Base-by-base conservation (phyloP, 441 rosid genomes). In the Hura crepitans region DNA sequence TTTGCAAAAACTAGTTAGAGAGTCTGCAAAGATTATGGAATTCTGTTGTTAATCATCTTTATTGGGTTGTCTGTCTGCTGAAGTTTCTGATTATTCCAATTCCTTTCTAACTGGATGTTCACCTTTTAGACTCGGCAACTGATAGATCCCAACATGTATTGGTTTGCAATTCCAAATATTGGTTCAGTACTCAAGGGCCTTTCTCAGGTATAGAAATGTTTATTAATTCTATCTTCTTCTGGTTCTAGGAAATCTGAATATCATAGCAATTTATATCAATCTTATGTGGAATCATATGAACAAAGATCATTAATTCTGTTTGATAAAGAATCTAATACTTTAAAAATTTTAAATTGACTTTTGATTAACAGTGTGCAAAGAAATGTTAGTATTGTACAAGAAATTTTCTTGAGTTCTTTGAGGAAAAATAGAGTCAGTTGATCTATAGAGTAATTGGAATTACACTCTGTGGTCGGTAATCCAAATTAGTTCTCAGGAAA, bases 131-230 rank as follows among this genome's bases (percentile, higher is more conserved):
- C 91, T 53, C 94, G 92, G 73, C 99, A 95, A 75, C 85, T 92
- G 73, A 87, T 94, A 17, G 91, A 92, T 75, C 89, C 97, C 70
- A 80, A 80, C 82, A 84, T 86, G 89, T 95, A 90, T 78, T 90
- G 97, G 97, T 87, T 95, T 82, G 85, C 99, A 64, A 83, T 95
- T 76, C 99, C 97, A 49, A 84, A 81, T 80, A 85, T 86, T 45
- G 97, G 99, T 65, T 82, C 90, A 57, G 64, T 92, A 74, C 86
- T 91, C 63, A 94, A 94, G 83, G 96, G 94, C 70, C 85, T 95
- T 51, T 75, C 86, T 74, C 97, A 92, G 96, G 99, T 92, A 84
- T 35, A 43, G 20, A 46, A 50, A 27, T 28, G 30, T 23, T 75
- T 56, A 10, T 11, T 69, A 69, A 58, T 20, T 64, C 46, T 46